Evolutionary conservation across 176 grass and related monocot species (phyloP), one percentile per base, ranked within the genome.

Genomic region (Eragrostis curvula): DNA sequence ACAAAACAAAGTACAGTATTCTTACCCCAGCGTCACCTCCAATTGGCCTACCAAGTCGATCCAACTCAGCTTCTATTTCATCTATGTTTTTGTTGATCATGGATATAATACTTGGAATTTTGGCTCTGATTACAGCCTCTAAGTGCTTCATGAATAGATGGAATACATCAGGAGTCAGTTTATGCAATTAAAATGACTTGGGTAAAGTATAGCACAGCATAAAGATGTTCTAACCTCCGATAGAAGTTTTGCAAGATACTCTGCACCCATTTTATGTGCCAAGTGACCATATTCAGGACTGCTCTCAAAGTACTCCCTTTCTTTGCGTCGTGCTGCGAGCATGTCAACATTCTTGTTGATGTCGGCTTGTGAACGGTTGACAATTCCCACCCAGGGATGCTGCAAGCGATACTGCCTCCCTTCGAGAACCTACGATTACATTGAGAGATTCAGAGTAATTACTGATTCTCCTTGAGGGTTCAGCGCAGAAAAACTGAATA

Each of bases 81-180:
- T 96, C 97, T 55, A 99, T 88, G 56, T 93, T 99, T 88, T 99
- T 99, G 87, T 96, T 99, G 88, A 99, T 99, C 90, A 99, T 80
- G 66, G 97, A 53, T 67, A 96, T 75, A 83, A 99, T 96, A 86
- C 97, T 99, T 71, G 97, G 97, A 83, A 99, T 99, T 79, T 94
- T 93, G 46, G 89, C 85, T 87, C 91, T 96, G 89, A 99, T 99
- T 42, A 94, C 93, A 73, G 87, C 66, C 65, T 99, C 97, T 70
- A 99, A 86, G 92, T 99, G 97, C 97, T 99, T 82, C 40, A 88
- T 68, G 50, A 60, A 81, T 66, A 81, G 66, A 79, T 75, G 13
- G 25, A 79, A 68, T 45, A 73, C 30, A 83, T 76, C 67, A 79
- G 72, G 62, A 83, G 58, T 45, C 23, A 63, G 21, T 40, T 73